A percentile compares a stretch with the other conserved stretches of the same genome.
Conservation (phyloP, 116 monocot species). For the Papilionanthe hybrid region DNA sequence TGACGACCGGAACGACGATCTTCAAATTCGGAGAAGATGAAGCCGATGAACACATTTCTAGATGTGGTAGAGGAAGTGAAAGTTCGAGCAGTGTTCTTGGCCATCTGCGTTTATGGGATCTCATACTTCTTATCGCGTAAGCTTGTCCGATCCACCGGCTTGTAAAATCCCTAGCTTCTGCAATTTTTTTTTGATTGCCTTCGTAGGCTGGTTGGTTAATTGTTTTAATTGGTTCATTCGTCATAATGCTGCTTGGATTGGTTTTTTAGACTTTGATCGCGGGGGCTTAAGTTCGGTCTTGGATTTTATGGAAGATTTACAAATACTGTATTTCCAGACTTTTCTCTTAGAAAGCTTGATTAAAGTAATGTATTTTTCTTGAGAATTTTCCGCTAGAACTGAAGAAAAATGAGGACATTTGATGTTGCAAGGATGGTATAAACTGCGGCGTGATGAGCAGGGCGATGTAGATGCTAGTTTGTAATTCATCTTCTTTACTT, state of each 20-base stretch:
- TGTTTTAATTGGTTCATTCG: not conserved
- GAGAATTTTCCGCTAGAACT: not conserved
- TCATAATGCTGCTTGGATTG: not conserved
- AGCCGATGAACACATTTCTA: slow-evolving; percentile 60
- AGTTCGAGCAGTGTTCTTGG: slow-evolving; percentile 74
- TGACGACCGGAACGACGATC: slow-evolving; percentile 20
- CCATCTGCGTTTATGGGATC: slow-evolving; percentile 81
- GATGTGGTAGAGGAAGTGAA: slow-evolving; percentile 96
- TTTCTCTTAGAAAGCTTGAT: not conserved
- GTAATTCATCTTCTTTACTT: not conserved
- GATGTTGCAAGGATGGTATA: not conserved
- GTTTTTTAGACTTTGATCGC: not conserved
- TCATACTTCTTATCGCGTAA: slow-evolving; percentile 92
- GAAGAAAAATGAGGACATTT: not conserved
- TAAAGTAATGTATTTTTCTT: not conserved
- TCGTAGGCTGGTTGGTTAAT: not conserved
- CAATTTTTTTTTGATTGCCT: not conserved
- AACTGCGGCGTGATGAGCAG: not conserved
- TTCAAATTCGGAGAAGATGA: slow-evolving; percentile 22
- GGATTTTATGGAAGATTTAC: not conserved
- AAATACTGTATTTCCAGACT: not conserved
- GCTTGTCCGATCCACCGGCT: slow-evolving; percentile 6
- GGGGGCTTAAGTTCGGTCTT: not conserved
- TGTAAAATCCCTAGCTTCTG: not conserved
- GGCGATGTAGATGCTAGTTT: not conserved